Percentiles rank a stretch among this genome's conserved stretches.
Evolutionary conservation across 1,139 yeast genomes (phyloP).

Genomic region (Taiozyma onychis): DNA sequence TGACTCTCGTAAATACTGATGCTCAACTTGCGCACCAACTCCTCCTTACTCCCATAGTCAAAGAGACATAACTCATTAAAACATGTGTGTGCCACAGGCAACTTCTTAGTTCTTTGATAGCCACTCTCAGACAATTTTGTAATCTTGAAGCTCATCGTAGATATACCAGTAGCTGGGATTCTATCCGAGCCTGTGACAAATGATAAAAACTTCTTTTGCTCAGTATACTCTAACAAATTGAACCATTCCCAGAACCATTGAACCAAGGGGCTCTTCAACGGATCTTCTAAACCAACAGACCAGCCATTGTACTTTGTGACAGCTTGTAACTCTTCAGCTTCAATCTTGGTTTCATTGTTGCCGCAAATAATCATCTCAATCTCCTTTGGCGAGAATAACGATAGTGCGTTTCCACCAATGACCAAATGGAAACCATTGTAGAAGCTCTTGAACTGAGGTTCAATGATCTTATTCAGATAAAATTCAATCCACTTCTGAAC

Average conservation of each 20-base stretch:
- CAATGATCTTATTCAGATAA: slow-evolving; percentile 51
- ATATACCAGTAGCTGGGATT: slow-evolving; percentile 87
- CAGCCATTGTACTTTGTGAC: slow-evolving; percentile 74
- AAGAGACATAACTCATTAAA: slow-evolving; percentile 82
- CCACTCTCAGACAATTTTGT: slow-evolving; percentile 46
- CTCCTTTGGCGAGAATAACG: slow-evolving; percentile 76
- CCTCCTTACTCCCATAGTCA: slow-evolving; percentile 50
- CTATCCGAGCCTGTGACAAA: slow-evolving; percentile 91
- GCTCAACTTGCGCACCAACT: slow-evolving; percentile 49
- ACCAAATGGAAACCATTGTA: slow-evolving; percentile 68
- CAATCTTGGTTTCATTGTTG: slow-evolving; percentile 55
- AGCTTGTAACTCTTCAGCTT: slow-evolving; percentile 59
- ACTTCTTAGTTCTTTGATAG: slow-evolving; percentile 41
- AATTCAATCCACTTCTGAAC: slow-evolving; percentile 58
- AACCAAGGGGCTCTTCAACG: slow-evolving; percentile 37
- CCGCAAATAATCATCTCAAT: slow-evolving; percentile 78
- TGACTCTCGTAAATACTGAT: slow-evolving; percentile 73
- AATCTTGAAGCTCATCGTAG: slow-evolving; percentile 65
- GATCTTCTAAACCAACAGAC: slow-evolving; percentile 30
- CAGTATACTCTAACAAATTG: slow-evolving; percentile 34
- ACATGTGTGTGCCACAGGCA: slow-evolving; percentile 91
- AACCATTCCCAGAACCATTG: slow-evolving; percentile 87
- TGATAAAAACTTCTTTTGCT: slow-evolving; percentile 58
- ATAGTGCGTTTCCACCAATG: slow-evolving; percentile 73
- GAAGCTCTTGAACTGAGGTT: slow-evolving; percentile 50